Base-by-base conservation (phyloP, 202 grass and related monocot genomes). In the Zoysia matrella region DNA sequence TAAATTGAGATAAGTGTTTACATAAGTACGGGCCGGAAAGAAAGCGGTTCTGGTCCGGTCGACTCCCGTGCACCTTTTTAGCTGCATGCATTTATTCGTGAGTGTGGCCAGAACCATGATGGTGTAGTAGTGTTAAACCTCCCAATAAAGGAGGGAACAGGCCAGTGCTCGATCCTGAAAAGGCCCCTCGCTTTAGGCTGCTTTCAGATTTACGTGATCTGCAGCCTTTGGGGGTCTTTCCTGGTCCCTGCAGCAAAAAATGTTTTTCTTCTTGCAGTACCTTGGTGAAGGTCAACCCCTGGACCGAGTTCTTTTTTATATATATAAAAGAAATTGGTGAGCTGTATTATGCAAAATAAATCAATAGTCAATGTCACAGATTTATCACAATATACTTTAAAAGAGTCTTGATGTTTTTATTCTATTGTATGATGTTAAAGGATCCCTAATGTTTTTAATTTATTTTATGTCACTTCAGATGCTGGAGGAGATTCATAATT, bases 401-500 rank as follows among this genome's bases (percentile, higher is more conserved):
- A 50, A 50, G 6, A 10, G 49, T 50, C 8, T 8, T 50, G 10
- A 10, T 50, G 49, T 50, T 50, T 10, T 7, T 50, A 50, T 2
- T 10, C 49, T 8, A 50, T 50, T 8, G 2, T 50, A 50, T 50
- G 7, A 50, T 8, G 10, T 8, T 58, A 58, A 58, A 7, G 15
- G 18, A 0, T 30, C 8, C 8, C 39, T 30, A 39, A 63, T 15
- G 5, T 18, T 44, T 55, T 78, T 76, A 36, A 36, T 63, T 39
- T 7, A 40, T 47, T 65, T 10, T 58, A 30, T 77, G 50, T 13
- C 12, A n/a, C 60, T 72, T 85, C 81, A 94, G 92, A 88, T 95
- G 88, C 71, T 95, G 95, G 95, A 88, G 90, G 72, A 82, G 54
- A 80, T 95, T 91, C 83, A 90, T 88, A 83, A 95, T 52, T 80